These are phyloP conservation scores for Cerioporus squamosus DNA, from an alignment of 1,284 basidiomycete genomes.

Conservation along the genomic window DNA sequence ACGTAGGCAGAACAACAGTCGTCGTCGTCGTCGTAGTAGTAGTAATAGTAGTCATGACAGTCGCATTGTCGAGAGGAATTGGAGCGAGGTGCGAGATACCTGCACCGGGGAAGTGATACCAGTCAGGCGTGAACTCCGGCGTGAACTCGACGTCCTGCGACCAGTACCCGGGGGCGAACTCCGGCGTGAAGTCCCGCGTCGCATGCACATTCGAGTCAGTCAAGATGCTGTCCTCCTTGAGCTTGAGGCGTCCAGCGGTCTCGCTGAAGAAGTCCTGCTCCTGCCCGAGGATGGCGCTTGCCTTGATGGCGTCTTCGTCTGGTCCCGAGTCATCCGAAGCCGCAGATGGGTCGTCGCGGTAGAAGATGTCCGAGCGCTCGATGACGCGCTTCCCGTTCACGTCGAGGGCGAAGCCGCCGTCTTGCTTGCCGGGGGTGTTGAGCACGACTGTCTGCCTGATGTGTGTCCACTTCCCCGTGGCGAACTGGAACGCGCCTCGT, in stretches of 20 bases:
- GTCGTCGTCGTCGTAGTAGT: conserved; percentile 17
- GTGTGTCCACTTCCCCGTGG: conserved; percentile 68
- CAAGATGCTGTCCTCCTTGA: background rate
- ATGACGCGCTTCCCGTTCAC: conserved; percentile 62
- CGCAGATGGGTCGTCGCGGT: conserved; percentile 46
- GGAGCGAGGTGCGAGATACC: background rate
- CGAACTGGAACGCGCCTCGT: conserved; percentile 73
- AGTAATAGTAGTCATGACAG: background rate
- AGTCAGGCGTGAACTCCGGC: conserved; percentile 3
- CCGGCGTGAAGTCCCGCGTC: background rate
- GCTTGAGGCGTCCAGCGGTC: background rate
- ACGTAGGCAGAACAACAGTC: conserved; percentile 13
- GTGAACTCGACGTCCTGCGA: background rate
- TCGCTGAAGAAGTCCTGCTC: conserved; percentile 2
- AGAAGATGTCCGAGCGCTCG: conserved; percentile 59
- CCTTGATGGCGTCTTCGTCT: background rate
- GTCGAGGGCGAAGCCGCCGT: conserved; percentile 44
- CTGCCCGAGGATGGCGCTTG: background rate
- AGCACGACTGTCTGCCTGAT: conserved; percentile 66
- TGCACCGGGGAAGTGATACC: background rate
- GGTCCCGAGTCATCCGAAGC: background rate
- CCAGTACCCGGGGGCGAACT: background rate
- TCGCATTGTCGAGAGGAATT: background rate
- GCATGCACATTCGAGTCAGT: too few relatives aligned
- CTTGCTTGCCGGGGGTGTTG: conserved; percentile 65